These are phyloP conservation scores for Penicillium sp. DNA, from an alignment of 2,329 filamentous ascomycete species.

Conservation along the genomic window DNA sequence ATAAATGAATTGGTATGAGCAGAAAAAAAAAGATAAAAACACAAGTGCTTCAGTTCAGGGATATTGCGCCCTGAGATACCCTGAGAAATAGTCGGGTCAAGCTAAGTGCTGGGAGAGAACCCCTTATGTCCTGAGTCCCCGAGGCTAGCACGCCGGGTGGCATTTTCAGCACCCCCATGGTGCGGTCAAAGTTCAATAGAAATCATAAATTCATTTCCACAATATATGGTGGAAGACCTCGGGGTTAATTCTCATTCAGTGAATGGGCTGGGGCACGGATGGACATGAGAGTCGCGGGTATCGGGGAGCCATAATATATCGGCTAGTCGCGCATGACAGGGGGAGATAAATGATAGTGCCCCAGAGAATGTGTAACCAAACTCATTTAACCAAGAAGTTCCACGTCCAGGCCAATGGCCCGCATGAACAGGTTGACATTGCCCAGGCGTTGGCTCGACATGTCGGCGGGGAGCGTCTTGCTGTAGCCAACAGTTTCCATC, in stretches of 20 bases:
- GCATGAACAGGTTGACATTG: constrained; percentile 98
- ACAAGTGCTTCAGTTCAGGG: not conserved
- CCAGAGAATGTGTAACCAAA: not conserved
- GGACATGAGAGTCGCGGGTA: not conserved
- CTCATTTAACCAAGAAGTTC: constrained; percentile 63
- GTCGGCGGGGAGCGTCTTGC: constrained; percentile 84
- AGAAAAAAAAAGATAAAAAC: constrained; percentile 7
- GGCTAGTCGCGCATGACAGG: not conserved
- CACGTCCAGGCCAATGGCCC: constrained; percentile 96
- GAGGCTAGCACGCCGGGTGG: not conserved
- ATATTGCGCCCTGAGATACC: not conserved
- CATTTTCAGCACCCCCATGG: not conserved
- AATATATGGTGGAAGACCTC: not conserved
- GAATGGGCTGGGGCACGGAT: not conserved
- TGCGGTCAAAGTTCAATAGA: not conserved
- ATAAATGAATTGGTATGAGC: constrained; percentile 13
- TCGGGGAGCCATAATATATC: not conserved
- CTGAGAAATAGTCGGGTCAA: constrained; percentile 6
- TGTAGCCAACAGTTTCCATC: constrained; percentile 87
- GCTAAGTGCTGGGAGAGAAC: not conserved
- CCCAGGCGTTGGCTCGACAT: constrained; percentile 80
- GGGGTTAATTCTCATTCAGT: not conserved
- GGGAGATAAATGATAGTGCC: not conserved
- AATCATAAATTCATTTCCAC: constrained; percentile 1
- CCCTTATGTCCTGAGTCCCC: not conserved